phyloP scores from a whole-genome alignment of 1,284 basidiomycete genomes.

The Phylloporus sp. region DNA sequence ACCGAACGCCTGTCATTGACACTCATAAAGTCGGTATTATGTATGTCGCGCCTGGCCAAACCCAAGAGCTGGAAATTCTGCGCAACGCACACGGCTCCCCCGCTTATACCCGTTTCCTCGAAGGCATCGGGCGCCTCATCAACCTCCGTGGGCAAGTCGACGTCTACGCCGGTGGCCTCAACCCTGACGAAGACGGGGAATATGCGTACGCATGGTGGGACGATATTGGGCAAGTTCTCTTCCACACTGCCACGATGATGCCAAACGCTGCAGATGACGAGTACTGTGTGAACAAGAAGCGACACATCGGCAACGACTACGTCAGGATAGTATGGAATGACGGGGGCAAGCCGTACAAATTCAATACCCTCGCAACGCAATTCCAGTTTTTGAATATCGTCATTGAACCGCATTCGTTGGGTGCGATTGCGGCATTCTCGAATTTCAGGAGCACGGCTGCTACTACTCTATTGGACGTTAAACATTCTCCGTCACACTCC shows the following conservation, averaged over 20 bases:
- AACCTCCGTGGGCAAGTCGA: constrained; percentile 91
- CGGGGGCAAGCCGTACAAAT: constrained; percentile 83
- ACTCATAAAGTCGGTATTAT: constrained; percentile 97
- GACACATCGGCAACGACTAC: constrained; percentile 94
- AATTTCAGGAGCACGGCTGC: constrained; percentile 43
- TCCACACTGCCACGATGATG: constrained; percentile 98
- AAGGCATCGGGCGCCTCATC: constrained; percentile 88
- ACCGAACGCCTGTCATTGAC: constrained; percentile 94
- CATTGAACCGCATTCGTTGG: constrained; percentile 91
- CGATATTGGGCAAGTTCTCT: constrained; percentile 94
- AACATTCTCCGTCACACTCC: constrained; percentile 27
- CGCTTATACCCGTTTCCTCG: constrained; percentile 92
- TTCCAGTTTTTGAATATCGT: constrained; percentile 99
- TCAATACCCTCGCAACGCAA: constrained; percentile 90
- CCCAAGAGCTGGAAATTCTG: constrained; percentile 85
- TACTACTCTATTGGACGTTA: constrained; percentile 17
- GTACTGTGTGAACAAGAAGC: constrained; percentile 83
- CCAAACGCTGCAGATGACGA: constrained; percentile 76
- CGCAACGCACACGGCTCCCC: constrained; percentile 93
- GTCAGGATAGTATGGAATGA: constrained; percentile 99
- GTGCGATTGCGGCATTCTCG: constrained; percentile 80
- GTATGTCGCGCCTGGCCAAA: constrained; percentile 95
- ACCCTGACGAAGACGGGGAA: constrained; percentile 88
- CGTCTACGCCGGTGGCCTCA: constrained; percentile 93
- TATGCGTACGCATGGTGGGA: constrained; percentile 99